Evolutionary conservation across 441 rosid species (phyloP), one percentile per base, ranked within the genome.

Genomic region (Raphanus hybrid): DNA sequence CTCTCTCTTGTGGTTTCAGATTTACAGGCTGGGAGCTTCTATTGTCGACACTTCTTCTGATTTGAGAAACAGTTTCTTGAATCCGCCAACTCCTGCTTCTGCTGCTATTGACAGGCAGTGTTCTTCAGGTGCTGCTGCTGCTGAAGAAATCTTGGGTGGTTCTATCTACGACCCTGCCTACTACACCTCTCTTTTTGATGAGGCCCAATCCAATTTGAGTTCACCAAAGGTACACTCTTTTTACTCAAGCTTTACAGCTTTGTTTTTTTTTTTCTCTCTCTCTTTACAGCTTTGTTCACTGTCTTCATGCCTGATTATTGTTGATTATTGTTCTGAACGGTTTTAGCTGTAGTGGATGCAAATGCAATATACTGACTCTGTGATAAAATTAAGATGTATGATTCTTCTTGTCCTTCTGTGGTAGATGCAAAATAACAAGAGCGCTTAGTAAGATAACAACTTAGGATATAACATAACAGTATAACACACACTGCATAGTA

Each of bases 1-100:
- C 8, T 89, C 97, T 0, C 81, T 93, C 52, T 72, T 93, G 23
- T 96, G 99, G 99, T 85, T 92, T 86, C 98, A 93, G 86, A 96
- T 96, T 60, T 96, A 92, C 70, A 83, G 91, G 75, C 84, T 93
- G 62, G 99, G 98, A 3, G 89, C 87, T 74, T 86, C 94, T 32
- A 70, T 71, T 39, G 82, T 83, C 2, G 90, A 86, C 43, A 67
- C 71, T 66, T 50, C 43, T 39, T 39, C 84, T 20, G 98, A 91
- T 88, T 82, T 88, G 59, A 82, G 97, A 69, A 86, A 81, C 77
- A 93, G 96, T 69, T 92, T 96, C 74, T 79, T 93, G 63, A 88
- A 85, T 74, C 97, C 96, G 0, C 74, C 83, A 1, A 70, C 87
- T 66, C 85, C 95, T 23, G 26, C 26, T 23, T 1, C 1, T 45